Base-by-base conservation (phyloP, 129 eudicot species). In the Tagetes erecta region DNA sequence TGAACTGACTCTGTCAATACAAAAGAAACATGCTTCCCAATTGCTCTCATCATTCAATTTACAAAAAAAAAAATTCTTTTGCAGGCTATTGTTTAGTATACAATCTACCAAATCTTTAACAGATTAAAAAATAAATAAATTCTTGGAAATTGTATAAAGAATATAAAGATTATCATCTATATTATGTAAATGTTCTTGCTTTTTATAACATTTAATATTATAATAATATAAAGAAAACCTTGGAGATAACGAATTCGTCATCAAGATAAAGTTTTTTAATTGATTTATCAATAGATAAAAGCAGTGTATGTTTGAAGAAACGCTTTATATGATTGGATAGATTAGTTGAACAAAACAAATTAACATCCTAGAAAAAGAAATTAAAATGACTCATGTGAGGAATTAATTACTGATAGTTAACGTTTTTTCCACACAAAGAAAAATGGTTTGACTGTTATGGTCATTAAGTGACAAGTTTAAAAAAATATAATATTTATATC, bases 361-460 rank as follows among this genome's bases (percentile, higher is more conserved):
- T 31, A 76, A 10, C 47, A 66, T 59, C 34, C n/a, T 73, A 30
- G 27, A 56, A 53, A 71, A 71, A 52, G 38, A 9, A 33, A 45
- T 46, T n/a, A 56, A 68, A 40, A n/a, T 14, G 51, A 63, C 46
- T 33, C 60, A 74, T 13, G 68, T 57, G 30, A 68, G 76, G n/a
- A 33, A 58, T 72, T 57, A 71, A 55, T 57, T 34, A 31, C 35
- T 20, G 51, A 71, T 52, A 37, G 53, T 37, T 40, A 56, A 72
- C 27, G 53, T 59, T 56, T 46, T 63, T 74, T 9, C 49, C 20
- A 36, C 39, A 57, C 8, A 62, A 46, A 34, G 70, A 73, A 53
- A 34, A 33, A 44, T 20, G 50, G 37, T 63, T 74, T 49, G 78
- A 74, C 78, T 49, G 71, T 62, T 39, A 60, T 74, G 41, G 71